Base-by-base conservation (phyloP, 164 flowering plant species). In the Berberis vulgaris region DNA sequence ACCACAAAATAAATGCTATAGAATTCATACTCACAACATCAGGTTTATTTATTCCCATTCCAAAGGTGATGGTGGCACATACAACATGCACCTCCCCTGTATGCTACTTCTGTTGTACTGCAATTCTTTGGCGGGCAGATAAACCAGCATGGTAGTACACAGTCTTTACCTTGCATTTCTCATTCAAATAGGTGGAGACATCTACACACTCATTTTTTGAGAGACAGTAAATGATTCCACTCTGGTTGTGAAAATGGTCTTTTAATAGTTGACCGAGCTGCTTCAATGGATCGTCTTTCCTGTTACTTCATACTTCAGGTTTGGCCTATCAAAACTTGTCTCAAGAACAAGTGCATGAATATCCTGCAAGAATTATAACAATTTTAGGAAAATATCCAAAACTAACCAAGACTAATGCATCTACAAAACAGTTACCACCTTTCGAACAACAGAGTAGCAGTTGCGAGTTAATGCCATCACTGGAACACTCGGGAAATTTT, bases 41-140 rank as follows among this genome's bases (percentile, higher is more conserved):
- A 60, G 99, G 84, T 74, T 91, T 94, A 79, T 94, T 94, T 65
- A 94, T 94, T 65, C 99, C 99, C 99, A 94, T 94, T 59, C 97
- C 97, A 73, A 91, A 94, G 66, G 99, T 97, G 65, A 91, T 91
- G 9, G 97, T 94, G 50, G 97, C 99, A 74, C 97, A 91, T 39
- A 91, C 91, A 67, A 94, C 80, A 49, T 84, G 81, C 63, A 86
- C 87, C 72, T 91, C 90, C 66, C 96, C 99, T 2, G 73, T 69
- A 62, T 86, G 82, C 97, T 97, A 94, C 76, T 86, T 94, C 78
- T 74, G 79, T 74, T 94, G 97, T 73, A 80, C 90, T 40, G 71
- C 72, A 68, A 82, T 71, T 81, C 96, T 87, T 75, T 89, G 89
- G 3, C 80, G 78, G 69, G 91, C 85, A 41, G 89, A 72, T 78